Evolutionary conservation across 2,329 filamentous ascomycete genomes (phyloP).

Genomic region (Endocalyx cinctus): DNA sequence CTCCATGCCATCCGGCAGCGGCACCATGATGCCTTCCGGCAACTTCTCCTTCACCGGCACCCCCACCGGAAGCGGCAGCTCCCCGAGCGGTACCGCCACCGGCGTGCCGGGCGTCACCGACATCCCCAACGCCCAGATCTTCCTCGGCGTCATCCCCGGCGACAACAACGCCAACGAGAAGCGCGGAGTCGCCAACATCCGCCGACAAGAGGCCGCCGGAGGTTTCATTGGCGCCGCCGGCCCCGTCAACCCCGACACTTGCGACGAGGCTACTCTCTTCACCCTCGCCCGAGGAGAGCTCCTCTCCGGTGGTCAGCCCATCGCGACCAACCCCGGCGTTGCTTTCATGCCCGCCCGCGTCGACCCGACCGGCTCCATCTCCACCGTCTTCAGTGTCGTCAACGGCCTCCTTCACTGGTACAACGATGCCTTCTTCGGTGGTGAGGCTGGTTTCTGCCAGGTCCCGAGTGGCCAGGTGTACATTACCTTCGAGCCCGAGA

Average conservation of each 20-base stretch:
- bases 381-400: conserved; percentile 13
- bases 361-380: conserved; percentile 5
- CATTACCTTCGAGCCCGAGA: conserved; percentile 11
- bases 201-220: conserved; percentile 6
- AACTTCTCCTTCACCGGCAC: not conserved
- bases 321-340: conserved; percentile 14
- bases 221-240: conserved; percentile 20
- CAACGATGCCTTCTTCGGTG: conserved; percentile 18
- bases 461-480: conserved; percentile 15
- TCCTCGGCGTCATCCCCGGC: conserved; percentile 16
- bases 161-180: conserved; percentile 2
- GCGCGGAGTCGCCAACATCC: conserved; percentile 4
- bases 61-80: not conserved
- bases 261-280: conserved; percentile 19
- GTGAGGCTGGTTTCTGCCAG: conserved; percentile 22
- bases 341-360: conserved; percentile 12
- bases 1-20: not conserved
- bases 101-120: conserved; percentile 11
- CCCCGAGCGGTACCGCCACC: conserved; percentile 4
- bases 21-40: not conserved
- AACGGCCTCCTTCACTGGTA: conserved; percentile 21
- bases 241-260: conserved; percentile 14
- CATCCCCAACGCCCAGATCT: conserved; percentile 7
- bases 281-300: conserved; percentile 16
- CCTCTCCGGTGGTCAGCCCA: conserved; percentile 8